Conservation (phyloP, 495 filamentous ascomycete species). For the Trichoderma gamsii region DNA sequence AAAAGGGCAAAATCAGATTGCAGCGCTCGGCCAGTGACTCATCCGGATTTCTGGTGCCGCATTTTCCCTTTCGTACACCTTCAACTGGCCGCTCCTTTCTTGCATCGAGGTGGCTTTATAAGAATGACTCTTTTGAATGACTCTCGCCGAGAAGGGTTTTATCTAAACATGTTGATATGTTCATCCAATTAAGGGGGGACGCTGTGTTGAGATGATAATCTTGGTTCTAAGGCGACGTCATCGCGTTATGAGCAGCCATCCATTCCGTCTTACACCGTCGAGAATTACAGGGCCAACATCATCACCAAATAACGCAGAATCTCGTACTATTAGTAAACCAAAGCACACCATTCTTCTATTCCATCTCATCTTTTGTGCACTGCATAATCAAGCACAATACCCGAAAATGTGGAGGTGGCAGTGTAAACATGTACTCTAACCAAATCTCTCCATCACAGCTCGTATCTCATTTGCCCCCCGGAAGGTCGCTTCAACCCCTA, state of each 20-base stretch:
- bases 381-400: neutral
- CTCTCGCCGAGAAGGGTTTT: neutral
- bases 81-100: neutral
- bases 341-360: too few species aligned
- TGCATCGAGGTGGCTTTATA: neutral
- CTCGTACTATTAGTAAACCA: too few species aligned
- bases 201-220: too few species aligned
- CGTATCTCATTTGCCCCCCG: neutral
- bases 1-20: neutral
- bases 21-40: conserved; percentile 6
- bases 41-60: neutral
- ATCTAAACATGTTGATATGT: too few species aligned
- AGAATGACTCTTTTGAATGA: neutral
- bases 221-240: too few species aligned
- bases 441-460: neutral
- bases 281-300: too few species aligned
- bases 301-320: too few species aligned
- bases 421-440: neutral
- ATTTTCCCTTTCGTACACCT: neutral
- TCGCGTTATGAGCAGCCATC: too few species aligned
- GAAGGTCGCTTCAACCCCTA: neutral
- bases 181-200: too few species aligned
- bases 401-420: conserved; percentile 1
- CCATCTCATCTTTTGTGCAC: too few species aligned
- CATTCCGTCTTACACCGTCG: too few species aligned